Evolutionary conservation across 352 stramenopile species (phyloP).

Genomic region (Phytophthora idaei): DNA sequence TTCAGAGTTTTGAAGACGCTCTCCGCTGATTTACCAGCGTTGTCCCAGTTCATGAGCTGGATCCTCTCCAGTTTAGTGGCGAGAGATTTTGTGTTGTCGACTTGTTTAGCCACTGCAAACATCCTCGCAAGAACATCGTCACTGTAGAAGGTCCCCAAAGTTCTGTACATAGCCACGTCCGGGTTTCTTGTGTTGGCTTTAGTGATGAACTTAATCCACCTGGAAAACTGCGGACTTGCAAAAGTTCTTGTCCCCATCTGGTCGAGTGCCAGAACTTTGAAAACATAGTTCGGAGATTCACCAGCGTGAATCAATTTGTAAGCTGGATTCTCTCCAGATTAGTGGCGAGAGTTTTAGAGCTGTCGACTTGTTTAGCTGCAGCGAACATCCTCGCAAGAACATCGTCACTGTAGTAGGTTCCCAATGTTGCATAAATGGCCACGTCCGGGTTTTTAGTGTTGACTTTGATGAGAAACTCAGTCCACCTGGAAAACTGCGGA

Average conservation of each 20-base stretch:
- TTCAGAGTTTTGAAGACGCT: background rate
- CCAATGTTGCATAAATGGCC: background rate
- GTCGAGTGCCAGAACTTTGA: conserved; percentile 7
- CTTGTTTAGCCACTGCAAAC: background rate
- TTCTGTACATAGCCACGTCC: conserved; percentile 2
- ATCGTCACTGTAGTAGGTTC: background rate
- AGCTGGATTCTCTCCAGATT: conserved; percentile 4
- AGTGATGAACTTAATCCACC: background rate
- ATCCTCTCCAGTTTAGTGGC: conserved; percentile 4
- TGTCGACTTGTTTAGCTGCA: conserved; percentile 2
- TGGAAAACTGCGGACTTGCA: conserved; percentile 3
- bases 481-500: conserved; percentile 8
- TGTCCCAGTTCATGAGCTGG: background rate
- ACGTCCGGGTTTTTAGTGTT: background rate
- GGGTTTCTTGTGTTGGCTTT: conserved; percentile 4
- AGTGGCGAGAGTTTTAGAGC: conserved; percentile 1
- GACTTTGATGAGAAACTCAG: background rate
- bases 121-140: conserved; percentile 5
- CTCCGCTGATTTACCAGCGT: background rate
- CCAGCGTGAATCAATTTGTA: background rate
- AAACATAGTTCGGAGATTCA: background rate
- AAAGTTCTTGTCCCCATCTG: background rate
- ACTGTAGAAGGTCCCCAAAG: background rate
- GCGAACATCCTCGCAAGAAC: conserved; percentile 8
- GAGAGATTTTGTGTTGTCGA: background rate